Evolutionary conservation across 225 moss, liverwort and hornwort genomes (phyloP).

Genomic region (Pseudisothecium myosuroides): DNA sequence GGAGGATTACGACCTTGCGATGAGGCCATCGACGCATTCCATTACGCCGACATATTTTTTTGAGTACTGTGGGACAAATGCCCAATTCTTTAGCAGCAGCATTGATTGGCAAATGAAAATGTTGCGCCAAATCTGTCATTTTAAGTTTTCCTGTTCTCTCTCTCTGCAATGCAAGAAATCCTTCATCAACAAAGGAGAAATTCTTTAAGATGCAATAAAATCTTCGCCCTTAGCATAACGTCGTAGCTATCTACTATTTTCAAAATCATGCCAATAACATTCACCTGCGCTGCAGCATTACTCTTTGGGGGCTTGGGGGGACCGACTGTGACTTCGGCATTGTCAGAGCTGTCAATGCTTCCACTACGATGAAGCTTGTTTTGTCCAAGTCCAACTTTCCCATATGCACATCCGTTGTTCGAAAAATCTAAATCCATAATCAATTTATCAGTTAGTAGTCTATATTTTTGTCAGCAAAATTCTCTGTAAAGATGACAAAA

Average conservation of each 20-base stretch:
- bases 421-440: slow-evolving; percentile 31
- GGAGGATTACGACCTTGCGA: slow-evolving; percentile 61
- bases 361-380: slow-evolving; percentile 69
- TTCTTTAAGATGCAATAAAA: not conserved
- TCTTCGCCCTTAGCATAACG: not conserved
- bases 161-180: slow-evolving; percentile 41
- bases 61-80: slow-evolving; percentile 95
- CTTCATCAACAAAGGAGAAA: not conserved
- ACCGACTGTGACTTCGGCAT: slow-evolving; percentile 50
- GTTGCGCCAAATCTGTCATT: slow-evolving; percentile 94
- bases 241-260: not conserved
- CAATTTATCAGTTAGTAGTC: not conserved
- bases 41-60: slow-evolving; percentile 96
- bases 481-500: not conserved
- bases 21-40: slow-evolving; percentile 99
- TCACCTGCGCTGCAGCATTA: slow-evolving; percentile 98
- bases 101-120: slow-evolving; percentile 98
- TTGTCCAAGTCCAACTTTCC: slow-evolving; percentile 51
- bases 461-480: not conserved
- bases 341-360: slow-evolving; percentile 71
- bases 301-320: slow-evolving; percentile 92
- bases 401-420: slow-evolving; percentile 35
- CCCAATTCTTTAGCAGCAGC: slow-evolving; percentile 97
- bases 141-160: slow-evolving; percentile 99
- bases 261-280: not conserved